Evolutionary conservation across 2,329 filamentous ascomycete genomes (phyloP), one percentile per base, ranked within the genome.

Genomic region (Xenoacremonium recifei): DNA sequence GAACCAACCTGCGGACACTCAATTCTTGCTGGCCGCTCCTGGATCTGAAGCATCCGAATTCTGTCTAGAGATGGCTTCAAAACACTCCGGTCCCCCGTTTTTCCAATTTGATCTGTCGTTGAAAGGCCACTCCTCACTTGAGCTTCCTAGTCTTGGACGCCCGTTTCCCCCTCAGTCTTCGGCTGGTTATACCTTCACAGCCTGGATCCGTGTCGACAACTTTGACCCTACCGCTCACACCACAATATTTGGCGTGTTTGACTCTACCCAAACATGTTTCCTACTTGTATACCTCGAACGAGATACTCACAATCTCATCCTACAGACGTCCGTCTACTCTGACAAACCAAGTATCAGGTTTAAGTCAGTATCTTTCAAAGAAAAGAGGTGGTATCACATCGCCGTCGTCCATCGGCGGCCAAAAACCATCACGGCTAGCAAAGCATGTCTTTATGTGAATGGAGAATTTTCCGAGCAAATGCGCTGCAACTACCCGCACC

Each of bases 181-280:
- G 9, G 72, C 76, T n/a, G 95, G 93, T 16, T 99, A 97, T 67
- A 95, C 90, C 1, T 85, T 99, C 47, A 80, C 87, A 34, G 80
- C 89, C 1, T 99, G 93, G 93, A 79, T 96, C 37, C 82, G 87
- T 16, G 80, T 99, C 45, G 91, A 97, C 62, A 75, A 82, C 30
- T 97, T 93, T 63, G 95, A 99, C 62, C 71, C 80, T 5, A 79
- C 80, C 34, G 84, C 87, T 13, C 93, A 99, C 63, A 99, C 93
- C 0, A 99, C 93, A 0, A 78, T 99, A 12, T 99, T 99, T 63
- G 93, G 93, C 19, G 89, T 93, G 7, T 97, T 95, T 64, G 93
- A 99, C 66, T 76, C 85, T 4, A 89, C 82, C 5, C 92, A 97
- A 64, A 89, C 88, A 5, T 99, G 93, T 65, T 99, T 99, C 59